These are phyloP conservation scores for Cyberlindnera suaveolens DNA, from an alignment of 805 yeast genomes.

Conservation along the genomic window DNA sequence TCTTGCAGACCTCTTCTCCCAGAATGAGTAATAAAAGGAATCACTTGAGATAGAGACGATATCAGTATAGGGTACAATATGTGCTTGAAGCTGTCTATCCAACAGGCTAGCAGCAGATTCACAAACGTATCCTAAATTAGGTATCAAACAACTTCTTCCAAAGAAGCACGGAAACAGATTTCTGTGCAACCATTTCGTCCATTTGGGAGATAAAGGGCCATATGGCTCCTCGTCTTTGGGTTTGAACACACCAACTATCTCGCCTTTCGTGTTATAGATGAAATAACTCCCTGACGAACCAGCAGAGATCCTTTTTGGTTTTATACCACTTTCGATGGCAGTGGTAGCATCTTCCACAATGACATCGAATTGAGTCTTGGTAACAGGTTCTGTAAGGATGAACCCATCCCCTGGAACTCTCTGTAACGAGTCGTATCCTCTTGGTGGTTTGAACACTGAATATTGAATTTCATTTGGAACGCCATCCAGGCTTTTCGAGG, in stretches of 20 bases:
- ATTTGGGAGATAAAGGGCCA: constrained; percentile 71
- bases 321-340: constrained; percentile 41
- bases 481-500: constrained; percentile 11
- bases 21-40: constrained; percentile 39
- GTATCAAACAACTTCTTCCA: constrained; percentile 66
- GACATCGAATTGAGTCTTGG: constrained; percentile 27
- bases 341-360: constrained; percentile 37
- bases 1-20: constrained; percentile 30
- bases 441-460: constrained; percentile 44
- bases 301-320: constrained; percentile 48
- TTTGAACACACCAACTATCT: constrained; percentile 57
- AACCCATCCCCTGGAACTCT: constrained; percentile 25
- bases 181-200: constrained; percentile 76
- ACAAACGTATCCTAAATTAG: constrained; percentile 65
- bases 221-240: constrained; percentile 81
- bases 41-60: constrained; percentile 32
- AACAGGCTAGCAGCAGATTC: constrained; percentile 68
- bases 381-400: constrained; percentile 23
- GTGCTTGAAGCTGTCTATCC: constrained; percentile 52
- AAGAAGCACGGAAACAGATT: constrained; percentile 73
- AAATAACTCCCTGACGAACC: constrained; percentile 74
- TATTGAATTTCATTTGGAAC: constrained; percentile 42
- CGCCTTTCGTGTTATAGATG: constrained; percentile 31
- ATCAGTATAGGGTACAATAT: constrained; percentile 63
- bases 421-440: constrained; percentile 24